Evolutionary conservation across 768 basidiomycete genomes (phyloP), one percentile per base, ranked within the genome.

Genomic region (Phaeotremella skinneri): DNA sequence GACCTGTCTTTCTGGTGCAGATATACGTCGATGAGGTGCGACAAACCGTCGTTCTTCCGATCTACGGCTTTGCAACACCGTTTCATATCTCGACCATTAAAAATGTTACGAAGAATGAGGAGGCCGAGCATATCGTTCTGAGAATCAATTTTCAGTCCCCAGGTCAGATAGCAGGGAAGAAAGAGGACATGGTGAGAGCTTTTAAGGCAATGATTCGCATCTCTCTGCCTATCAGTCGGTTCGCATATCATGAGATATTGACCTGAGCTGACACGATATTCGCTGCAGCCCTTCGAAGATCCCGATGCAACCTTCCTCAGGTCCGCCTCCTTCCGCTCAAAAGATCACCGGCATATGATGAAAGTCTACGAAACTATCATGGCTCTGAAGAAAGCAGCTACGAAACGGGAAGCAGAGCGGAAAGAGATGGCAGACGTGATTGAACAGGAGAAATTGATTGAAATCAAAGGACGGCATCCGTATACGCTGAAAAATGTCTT

Each of bases 81-180:
- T 97, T 94, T 81, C 96, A 99, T 74, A 93, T 98, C 79, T 94
- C 94, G 72, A 91, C 91, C 1, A 91, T 99, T 64, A 98, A 99
- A 80, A 98, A 94, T 73, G 89, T 88, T 29, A 92, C 89, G 81
- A 98, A 98, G 80, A 96, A 85, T 63, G 94, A 99, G 63, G 96
- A 98, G 78, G 90, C 89, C 4, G 91, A 98, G 51, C 89, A 87
- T 74, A 93, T 92, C 0, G 91, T 90, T 69, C 82, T 99, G 54
- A 85, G 96, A 1, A 91, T 99, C 77, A 98, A 98, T 78, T 97
- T 98, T 80, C 92, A 97, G 76, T 96, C 94, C 0, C 96, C 96
- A 11, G 96, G 96, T 49, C 92, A 97, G 72, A 85, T 97, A 25
- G 88, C 91, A 0, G 94, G 96, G 26, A 97, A 94, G 81, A 98